Evolutionary conservation across 1,139 yeast genomes (phyloP), one percentile per base, ranked within the genome.

Genomic region (Pichia inconspicua): DNA sequence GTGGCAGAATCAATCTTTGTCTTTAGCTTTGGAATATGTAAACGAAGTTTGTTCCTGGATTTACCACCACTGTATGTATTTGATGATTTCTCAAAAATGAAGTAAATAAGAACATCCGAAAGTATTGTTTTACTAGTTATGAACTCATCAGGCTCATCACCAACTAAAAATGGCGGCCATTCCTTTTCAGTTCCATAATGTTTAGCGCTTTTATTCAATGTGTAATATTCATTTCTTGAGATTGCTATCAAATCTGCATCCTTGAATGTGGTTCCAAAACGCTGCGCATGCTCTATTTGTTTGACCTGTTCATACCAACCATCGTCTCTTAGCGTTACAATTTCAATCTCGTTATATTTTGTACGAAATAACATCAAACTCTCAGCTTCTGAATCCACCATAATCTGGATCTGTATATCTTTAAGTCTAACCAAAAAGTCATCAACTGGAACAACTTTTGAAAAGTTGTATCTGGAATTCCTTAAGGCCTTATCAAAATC

Each of bases 111-210:
- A n/a, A 64, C 58, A 19, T 59, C 53, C n/a, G 62, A 55, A 40
- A 62, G 42, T 15, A 62, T 50, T 43, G 58, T 54, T 36, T 51
- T 53, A 11, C 42, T 28, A 8, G 35, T 30, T 25, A 49, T 25
- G 28, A 55, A 53, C 2, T 44, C 34, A 6, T 42, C 43, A 3
- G 55, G 52, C 15, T 48, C 48, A 27, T 53, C 50, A 7, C 59
- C 55, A 25, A 46, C 82, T 32, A 87, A 65, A 94, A 96, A 88
- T 0, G 95, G 92, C 1, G 95, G 92, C 96, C 96, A 87, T 17
- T 53, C 52, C 3, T 45, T 39, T 5, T 30, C 45, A 6, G 69
- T 62, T 10, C 71, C 66, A 40, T 64, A 63, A 35, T 40, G 43
- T 19, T 6, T n/a, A 64, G 61, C 12, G 62, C 55, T 42, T 65